These are phyloP conservation scores for Mycena kentingensis DNA, from an alignment of 768 basidiomycete species.

Conservation along the genomic window DNA sequence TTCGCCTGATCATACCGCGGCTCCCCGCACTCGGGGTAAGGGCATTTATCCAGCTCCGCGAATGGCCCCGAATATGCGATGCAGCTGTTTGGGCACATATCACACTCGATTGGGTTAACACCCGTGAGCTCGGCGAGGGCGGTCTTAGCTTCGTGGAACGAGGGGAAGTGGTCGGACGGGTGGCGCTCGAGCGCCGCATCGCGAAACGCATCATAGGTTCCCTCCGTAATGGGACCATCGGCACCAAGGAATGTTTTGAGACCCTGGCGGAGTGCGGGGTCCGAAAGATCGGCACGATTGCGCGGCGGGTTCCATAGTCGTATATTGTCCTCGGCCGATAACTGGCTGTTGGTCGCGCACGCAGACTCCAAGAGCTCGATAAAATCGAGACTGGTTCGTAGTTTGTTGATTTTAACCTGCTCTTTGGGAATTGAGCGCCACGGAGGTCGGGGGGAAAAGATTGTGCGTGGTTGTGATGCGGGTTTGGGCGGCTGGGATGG, in stretches of 20 bases:
- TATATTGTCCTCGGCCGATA: not conserved
- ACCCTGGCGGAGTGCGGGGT: not conserved
- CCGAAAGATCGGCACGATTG: not conserved
- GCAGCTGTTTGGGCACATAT: constrained; percentile 29
- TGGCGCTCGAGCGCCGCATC: constrained; percentile 15
- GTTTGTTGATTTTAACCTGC: no score
- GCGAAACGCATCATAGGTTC: constrained; percentile 13
- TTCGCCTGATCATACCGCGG: constrained; percentile 7
- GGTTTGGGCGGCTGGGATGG: no score
- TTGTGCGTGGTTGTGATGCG: no score
- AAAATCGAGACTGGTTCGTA: no score
- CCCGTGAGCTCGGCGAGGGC: constrained; percentile 19
- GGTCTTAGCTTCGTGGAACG: constrained; percentile 14
- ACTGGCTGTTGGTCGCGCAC: constrained; percentile 4
- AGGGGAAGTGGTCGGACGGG: constrained; percentile 10
- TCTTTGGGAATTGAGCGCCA: no score
- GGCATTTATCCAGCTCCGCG: constrained; percentile 4
- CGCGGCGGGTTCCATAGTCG: constrained; percentile 3
- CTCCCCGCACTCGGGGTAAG: constrained; percentile 1
- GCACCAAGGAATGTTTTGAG: constrained; percentile 6
- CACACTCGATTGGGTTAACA: constrained; percentile 21
- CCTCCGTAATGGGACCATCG: constrained; percentile 1
- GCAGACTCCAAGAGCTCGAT: no score
- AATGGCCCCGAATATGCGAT: constrained; percentile 12
- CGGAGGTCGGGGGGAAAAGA: no score